Evolutionary conservation across 768 basidiomycete species (phyloP), one percentile per base, ranked within the genome.

Genomic region (Agrocybe pediades): DNA sequence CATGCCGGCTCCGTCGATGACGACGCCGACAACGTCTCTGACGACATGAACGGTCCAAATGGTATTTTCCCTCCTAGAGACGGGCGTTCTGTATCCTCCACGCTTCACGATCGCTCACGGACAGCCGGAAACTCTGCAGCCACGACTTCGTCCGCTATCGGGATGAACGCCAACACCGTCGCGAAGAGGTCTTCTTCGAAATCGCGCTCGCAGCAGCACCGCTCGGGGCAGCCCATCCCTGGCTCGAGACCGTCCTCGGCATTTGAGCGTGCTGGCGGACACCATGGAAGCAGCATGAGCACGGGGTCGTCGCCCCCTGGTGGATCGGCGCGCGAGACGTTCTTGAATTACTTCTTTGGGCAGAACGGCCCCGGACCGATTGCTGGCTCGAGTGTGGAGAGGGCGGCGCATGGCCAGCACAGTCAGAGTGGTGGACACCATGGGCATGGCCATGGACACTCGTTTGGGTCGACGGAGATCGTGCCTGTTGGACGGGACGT

Each of bases 261-360:
- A 21, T 62, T 66, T 51, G 70, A 57, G 17, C 54, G 54, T 11
- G 56, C 49, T 23, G 53, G 26, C 20, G 20, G 58, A 21, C 56
- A 61, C 20, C 42, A 55, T 47, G 54, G 41, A 19, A 62, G 57
- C 27, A 62, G 57, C 27, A 62, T 49, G 68, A 71, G 55, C 70
- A 72, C 49, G 19, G 68, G 65, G 51, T 71, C 71, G 44, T 67
- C 71, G 9, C 68, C 73, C 23, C 79, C 81, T 0, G 72, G 77
- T 25, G 75, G 78, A 13, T 76, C 86, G 0, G 86, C 95, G 11
- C 82, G 90, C 58, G 97, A 98, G 64, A 91, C 92, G 2, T 97
- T 98, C 78, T 77, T 98, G 55, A 96, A 92, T 65, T 98, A 98
- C 71, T 98, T 99, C 76, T 98, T 99, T 68, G 97, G 97, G 9